Evolutionary conservation across 2,329 filamentous ascomycete genomes (phyloP).

Genomic region (Gliomastix tumulicola): DNA sequence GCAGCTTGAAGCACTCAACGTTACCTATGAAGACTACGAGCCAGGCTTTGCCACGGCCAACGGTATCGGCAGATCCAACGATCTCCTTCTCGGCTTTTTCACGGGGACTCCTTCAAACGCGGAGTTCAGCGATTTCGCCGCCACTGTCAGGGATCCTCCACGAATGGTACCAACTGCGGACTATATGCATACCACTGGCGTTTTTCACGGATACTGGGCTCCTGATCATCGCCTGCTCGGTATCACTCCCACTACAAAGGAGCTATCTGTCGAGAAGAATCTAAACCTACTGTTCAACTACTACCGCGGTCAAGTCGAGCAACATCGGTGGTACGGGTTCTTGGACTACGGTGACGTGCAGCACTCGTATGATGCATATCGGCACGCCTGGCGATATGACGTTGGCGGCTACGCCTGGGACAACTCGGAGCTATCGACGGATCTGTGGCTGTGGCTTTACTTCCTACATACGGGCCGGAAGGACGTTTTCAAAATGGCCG

Average conservation of each 20-base stretch:
- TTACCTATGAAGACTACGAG: constrained; percentile 59
- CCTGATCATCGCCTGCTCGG: too few species aligned
- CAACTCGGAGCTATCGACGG: constrained; percentile 55
- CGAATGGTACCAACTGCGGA: constrained; percentile 37
- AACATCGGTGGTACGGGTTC: constrained; percentile 56
- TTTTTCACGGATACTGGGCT: constrained; percentile 45
- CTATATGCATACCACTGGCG: constrained; percentile 40
- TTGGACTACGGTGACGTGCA: constrained; percentile 55
- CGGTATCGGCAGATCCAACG: constrained; percentile 50
- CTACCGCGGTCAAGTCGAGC: constrained; percentile 46
- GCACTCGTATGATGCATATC: constrained; percentile 51
- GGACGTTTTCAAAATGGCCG: constrained; percentile 51
- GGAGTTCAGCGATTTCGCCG: constrained; percentile 31
- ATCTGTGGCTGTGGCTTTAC: constrained; percentile 55
- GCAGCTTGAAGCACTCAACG: constrained; percentile 51
- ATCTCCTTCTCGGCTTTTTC: constrained; percentile 44
- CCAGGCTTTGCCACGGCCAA: constrained; percentile 45
- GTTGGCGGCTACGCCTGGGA: constrained; percentile 59
- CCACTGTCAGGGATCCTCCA: constrained; percentile 41
- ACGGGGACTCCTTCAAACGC: constrained; percentile 40
- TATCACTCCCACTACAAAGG: constrained; percentile 14
- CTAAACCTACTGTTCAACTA: constrained; percentile 48
- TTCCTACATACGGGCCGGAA: constrained; percentile 51
- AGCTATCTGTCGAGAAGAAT: constrained; percentile 37
- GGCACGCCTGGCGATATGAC: constrained; percentile 56